phyloP scores from a whole-genome alignment of 2,329 filamentous ascomycete species.

The Ophiostoma tasmaniense region DNA sequence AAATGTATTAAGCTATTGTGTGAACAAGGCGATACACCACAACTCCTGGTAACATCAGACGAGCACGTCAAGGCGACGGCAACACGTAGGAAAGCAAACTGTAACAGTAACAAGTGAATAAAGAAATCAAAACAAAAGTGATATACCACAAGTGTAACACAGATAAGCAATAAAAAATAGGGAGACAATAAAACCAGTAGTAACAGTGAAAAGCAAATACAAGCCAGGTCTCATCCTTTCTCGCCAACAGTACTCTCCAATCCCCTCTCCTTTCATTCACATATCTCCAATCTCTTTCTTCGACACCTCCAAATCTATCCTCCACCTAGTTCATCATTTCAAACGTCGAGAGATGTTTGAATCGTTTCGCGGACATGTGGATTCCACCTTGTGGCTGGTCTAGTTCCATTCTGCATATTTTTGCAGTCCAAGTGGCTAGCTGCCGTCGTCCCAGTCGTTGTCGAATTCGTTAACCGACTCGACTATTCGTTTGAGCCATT shows the following conservation, averaged over 20 bases:
- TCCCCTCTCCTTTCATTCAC: neutral
- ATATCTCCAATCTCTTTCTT: neutral
- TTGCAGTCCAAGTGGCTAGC: neutral
- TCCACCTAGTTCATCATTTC: no score
- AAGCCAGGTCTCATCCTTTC: neutral
- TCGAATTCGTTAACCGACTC: no score
- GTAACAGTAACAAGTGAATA: neutral
- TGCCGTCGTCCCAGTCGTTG: neutral
- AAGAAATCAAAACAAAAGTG: neutral
- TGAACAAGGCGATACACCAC: neutral
- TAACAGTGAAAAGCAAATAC: neutral
- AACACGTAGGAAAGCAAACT: neutral
- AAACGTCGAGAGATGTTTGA: no score
- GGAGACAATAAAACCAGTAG: neutral
- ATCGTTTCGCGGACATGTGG: neutral
- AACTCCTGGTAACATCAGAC: neutral
- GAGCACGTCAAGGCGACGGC: neutral
- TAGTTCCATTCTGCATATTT: neutral
- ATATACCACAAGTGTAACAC: neutral
- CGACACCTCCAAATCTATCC: no score
- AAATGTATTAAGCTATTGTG: neutral
- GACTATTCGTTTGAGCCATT: no score
- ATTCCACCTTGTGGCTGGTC: neutral
- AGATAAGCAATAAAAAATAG: neutral
- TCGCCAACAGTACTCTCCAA: neutral